phyloP scores from a whole-genome alignment of 2,329 filamentous ascomycete species.

The Chaetomiaceae sp. region DNA sequence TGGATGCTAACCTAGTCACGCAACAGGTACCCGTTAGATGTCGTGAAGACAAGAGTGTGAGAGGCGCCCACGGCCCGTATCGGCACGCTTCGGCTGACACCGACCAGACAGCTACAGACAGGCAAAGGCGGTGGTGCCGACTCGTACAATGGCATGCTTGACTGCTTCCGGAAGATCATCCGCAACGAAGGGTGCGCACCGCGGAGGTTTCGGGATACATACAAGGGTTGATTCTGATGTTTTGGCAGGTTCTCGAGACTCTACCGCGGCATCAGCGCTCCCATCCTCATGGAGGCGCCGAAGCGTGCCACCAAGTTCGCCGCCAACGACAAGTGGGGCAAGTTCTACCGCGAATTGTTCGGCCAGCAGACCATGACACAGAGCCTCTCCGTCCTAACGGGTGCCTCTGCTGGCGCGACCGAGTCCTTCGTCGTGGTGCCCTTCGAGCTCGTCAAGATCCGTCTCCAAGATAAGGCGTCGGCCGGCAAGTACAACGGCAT shows the following conservation, averaged over 20 bases:
- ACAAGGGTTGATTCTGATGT: slow-evolving; percentile 3
- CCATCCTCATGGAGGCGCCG: slow-evolving; percentile 76
- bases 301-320: slow-evolving; percentile 98
- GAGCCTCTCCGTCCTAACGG: slow-evolving; percentile 84
- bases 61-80: slow-evolving; percentile 7
- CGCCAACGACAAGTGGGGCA: slow-evolving; percentile 97
- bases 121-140: slow-evolving; percentile 70
- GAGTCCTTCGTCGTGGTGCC: slow-evolving; percentile 96
- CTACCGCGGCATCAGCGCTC: slow-evolving; percentile 92
- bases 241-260: slow-evolving; percentile 69
- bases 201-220: background rate
- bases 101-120: slow-evolving; percentile 75
- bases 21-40: slow-evolving; percentile 94
- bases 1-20: slow-evolving; percentile 5
- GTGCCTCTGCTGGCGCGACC: slow-evolving; percentile 89
- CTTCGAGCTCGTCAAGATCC: slow-evolving; percentile 98
- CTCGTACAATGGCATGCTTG: slow-evolving; percentile 92
- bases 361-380: slow-evolving; percentile 86
- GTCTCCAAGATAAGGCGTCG: slow-evolving; percentile 91
- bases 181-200: slow-evolving; percentile 78
- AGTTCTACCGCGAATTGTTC: slow-evolving; percentile 85
- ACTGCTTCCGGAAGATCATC: slow-evolving; percentile 97
- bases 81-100: slow-evolving; percentile 18
- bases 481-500: slow-evolving; percentile 83
- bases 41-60: slow-evolving; percentile 78